Percentiles rank a stretch among this genome's conserved stretches.
These are phyloP conservation scores for Creolimax fragrantissima DNA, from an alignment of 78 protist genomes.

Conservation along the genomic window DNA sequence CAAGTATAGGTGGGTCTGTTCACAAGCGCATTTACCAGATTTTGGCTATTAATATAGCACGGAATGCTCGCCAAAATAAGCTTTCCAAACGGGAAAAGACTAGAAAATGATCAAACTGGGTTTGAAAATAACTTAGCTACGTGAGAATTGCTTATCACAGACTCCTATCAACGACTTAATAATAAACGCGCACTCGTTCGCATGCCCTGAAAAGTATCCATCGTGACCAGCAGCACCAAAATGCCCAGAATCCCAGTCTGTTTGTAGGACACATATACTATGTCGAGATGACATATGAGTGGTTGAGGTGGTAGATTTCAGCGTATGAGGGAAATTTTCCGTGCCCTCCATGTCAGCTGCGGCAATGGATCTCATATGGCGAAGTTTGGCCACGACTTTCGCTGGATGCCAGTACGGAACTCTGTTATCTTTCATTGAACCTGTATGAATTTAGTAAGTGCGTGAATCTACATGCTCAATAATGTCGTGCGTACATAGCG, in stretches of 20 bases:
- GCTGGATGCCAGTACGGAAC: slow-evolving; percentile 23
- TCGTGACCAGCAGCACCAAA: neutral
- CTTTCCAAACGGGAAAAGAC: too few relatives aligned
- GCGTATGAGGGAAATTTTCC: too few relatives aligned
- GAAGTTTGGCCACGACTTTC: neutral
- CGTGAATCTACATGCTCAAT: neutral
- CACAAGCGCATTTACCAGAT: too few relatives aligned
- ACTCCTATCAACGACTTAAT: neutral
- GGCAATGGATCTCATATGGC: neutral
- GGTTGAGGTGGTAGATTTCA: too few relatives aligned
- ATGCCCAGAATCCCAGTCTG: neutral
- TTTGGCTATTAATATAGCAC: too few relatives aligned
- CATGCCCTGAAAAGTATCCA: neutral
- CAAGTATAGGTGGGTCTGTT: too few relatives aligned
- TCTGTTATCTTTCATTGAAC: neutral
- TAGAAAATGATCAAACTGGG: too few relatives aligned
- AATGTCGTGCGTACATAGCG: slow-evolving; percentile 31
- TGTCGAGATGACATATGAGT: too few relatives aligned
- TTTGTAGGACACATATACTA: neutral
- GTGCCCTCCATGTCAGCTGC: too few relatives aligned
- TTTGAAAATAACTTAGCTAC: too few relatives aligned
- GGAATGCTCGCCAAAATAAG: too few relatives aligned
- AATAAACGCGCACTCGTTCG: neutral
- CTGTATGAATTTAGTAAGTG: neutral
- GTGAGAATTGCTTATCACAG: too few relatives aligned